A percentile compares a stretch with the other conserved stretches of the same genome.
Evolutionary conservation across 768 basidiomycete genomes (phyloP).

Genomic region (Leccinum boreale): DNA sequence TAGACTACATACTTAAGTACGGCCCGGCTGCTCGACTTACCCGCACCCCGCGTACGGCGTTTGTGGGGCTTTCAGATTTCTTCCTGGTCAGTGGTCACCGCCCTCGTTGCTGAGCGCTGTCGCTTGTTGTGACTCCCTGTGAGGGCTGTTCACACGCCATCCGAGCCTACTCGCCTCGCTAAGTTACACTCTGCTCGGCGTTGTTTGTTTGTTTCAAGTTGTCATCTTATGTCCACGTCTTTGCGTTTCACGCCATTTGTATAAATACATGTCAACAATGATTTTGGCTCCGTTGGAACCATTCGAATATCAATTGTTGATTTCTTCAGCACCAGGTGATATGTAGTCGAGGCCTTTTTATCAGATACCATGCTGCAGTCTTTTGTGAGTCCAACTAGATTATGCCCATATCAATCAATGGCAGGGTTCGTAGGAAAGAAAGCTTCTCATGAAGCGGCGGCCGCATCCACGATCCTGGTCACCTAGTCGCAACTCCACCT

Average conservation of each 20-base stretch:
- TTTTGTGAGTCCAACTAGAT: not conserved
- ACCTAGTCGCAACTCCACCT: not conserved
- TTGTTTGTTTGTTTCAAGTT: not conserved
- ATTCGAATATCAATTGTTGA: too few relatives aligned
- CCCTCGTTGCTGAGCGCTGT: not conserved
- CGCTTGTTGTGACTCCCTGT: not conserved
- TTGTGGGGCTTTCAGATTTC: not conserved
- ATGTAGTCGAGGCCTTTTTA: not conserved
- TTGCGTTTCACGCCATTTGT: not conserved
- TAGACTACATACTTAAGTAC: not conserved
- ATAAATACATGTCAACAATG: not conserved
- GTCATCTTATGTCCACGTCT: not conserved
- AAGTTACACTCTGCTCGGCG: not conserved
- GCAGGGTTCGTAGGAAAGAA: not conserved
- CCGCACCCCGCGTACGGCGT: not conserved
- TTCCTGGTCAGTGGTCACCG: not conserved
- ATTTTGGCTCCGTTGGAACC: not conserved
- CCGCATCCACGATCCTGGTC: too few relatives aligned
- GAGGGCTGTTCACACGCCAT: not conserved
- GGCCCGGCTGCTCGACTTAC: constrained; percentile 9
- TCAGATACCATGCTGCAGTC: not conserved
- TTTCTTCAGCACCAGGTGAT: too few relatives aligned
- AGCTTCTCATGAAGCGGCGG: not conserved
- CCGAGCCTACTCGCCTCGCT: not conserved
- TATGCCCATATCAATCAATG: too few relatives aligned